Conservation (phyloP, 2,329 filamentous ascomycete species). For the Fusarium duplospermum region DNA sequence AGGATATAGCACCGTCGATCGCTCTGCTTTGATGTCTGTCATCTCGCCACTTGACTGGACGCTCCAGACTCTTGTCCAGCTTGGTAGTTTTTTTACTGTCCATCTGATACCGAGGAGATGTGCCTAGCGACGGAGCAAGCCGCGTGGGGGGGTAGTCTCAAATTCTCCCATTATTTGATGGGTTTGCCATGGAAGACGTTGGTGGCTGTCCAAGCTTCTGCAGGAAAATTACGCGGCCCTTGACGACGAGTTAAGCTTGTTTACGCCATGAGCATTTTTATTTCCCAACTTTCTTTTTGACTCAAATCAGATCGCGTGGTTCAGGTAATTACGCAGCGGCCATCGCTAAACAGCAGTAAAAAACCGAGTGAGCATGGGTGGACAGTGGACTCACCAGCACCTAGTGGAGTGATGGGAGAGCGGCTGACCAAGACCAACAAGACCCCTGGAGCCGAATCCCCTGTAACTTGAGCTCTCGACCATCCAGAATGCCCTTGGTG, state of each 20-base stretch:
- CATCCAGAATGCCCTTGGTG: slow-evolving; percentile 6
- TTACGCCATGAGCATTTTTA: slow-evolving; percentile 15
- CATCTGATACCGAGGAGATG: background rate
- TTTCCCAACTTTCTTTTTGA: background rate
- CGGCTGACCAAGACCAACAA: slow-evolving; percentile 5
- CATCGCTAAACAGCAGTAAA: background rate
- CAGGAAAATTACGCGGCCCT: slow-evolving; percentile 6
- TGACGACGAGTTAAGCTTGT: slow-evolving; percentile 34
- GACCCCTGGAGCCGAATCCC: background rate
- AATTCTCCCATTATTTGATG: background rate
- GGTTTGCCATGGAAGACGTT: background rate
- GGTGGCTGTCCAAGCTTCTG: background rate
- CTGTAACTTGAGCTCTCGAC: slow-evolving; percentile 12
- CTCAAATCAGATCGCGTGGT: slow-evolving; percentile 7
- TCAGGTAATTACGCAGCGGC: background rate
- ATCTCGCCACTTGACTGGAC: background rate
- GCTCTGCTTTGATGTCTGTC: background rate
- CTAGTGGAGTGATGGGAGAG: slow-evolving; percentile 21
- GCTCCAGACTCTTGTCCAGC: background rate
- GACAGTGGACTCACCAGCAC: background rate
- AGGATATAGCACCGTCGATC: background rate
- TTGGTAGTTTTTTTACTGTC: background rate
- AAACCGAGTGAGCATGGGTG: background rate
- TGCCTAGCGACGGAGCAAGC: background rate
- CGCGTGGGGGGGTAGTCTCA: background rate